phyloP scores from a whole-genome alignment of 352 stramenopile species.

The Pythium phragmitis region DNA sequence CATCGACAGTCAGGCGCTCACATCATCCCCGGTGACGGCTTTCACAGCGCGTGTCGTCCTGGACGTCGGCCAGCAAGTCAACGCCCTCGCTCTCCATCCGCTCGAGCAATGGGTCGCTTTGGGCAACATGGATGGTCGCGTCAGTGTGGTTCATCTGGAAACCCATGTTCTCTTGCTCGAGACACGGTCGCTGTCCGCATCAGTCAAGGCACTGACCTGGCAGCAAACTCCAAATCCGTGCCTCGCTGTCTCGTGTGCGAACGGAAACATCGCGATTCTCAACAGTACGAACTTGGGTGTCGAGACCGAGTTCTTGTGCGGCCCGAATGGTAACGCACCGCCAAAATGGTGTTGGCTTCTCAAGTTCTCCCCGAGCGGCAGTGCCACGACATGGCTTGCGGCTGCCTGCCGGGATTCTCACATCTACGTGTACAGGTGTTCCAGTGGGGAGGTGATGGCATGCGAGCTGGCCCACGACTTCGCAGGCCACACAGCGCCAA shows the following conservation, averaged over 20 bases:
- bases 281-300: conserved; percentile 28
- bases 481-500: conserved; percentile 57
- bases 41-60: conserved; percentile 17
- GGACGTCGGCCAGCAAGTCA: conserved; percentile 19
- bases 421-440: conserved; percentile 66
- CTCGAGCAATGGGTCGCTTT: conserved; percentile 31
- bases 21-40: background rate
- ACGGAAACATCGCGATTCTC: conserved; percentile 44
- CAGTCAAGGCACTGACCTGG: conserved; percentile 42
- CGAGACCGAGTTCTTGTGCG: conserved; percentile 29
- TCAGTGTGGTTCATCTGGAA: conserved; percentile 46
- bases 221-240: conserved; percentile 30
- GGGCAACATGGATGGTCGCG: conserved; percentile 34
- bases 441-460: conserved; percentile 9
- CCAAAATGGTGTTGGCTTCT: conserved; percentile 56
- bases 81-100: conserved; percentile 11
- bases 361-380: conserved; percentile 42
- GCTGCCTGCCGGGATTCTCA: conserved; percentile 66
- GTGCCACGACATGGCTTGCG: conserved; percentile 32
- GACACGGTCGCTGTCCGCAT: conserved; percentile 1
- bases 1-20: conserved; percentile 14
- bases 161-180: conserved; percentile 27
- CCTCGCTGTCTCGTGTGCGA: conserved; percentile 42
- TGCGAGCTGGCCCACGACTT: conserved; percentile 58
- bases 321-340: conserved; percentile 5